Percentiles rank a stretch among this genome's conserved stretches.
Evolutionary conservation across 352 stramenopile genomes (phyloP).

Genomic region (Blastocystis sp.): DNA sequence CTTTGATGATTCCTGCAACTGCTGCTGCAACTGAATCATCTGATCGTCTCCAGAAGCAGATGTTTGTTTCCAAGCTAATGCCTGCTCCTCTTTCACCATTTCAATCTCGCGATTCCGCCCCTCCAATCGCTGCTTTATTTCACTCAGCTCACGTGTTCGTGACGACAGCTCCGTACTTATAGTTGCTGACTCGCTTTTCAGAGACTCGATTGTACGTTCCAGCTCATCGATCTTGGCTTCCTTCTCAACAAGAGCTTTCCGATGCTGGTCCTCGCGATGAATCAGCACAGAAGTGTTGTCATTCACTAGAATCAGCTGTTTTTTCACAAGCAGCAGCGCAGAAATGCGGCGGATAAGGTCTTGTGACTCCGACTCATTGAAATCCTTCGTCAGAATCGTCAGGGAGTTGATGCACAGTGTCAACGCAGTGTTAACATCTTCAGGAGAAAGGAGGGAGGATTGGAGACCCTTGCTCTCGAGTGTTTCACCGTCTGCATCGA

Average conservation of each 20-base stretch:
- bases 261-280: constrained; percentile 44
- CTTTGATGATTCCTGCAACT: not conserved
- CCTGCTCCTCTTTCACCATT: not conserved
- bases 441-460: not conserved
- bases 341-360: constrained; percentile 21
- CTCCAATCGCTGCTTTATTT: not conserved
- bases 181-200: not conserved
- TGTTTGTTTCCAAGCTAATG: not conserved
- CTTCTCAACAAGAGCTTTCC: constrained; percentile 25
- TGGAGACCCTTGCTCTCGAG: constrained; percentile 35
- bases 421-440: not conserved
- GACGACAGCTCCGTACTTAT: not conserved
- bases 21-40: not conserved
- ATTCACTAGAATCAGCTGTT: constrained; percentile 48
- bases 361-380: not conserved
- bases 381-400: not conserved
- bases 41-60: not conserved
- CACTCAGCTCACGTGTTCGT: not conserved
- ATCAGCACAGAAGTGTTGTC: not conserved
- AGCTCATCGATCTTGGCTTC: constrained; percentile 13
- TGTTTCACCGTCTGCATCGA: constrained; percentile 4
- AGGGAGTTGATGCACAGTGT: constrained; percentile 45
- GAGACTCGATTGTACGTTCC: not conserved
- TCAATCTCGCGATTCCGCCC: not conserved
- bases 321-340: constrained; percentile 16